phyloP scores from a whole-genome alignment of 2,329 filamentous ascomycete species.

The Emmonsia crescens region DNA sequence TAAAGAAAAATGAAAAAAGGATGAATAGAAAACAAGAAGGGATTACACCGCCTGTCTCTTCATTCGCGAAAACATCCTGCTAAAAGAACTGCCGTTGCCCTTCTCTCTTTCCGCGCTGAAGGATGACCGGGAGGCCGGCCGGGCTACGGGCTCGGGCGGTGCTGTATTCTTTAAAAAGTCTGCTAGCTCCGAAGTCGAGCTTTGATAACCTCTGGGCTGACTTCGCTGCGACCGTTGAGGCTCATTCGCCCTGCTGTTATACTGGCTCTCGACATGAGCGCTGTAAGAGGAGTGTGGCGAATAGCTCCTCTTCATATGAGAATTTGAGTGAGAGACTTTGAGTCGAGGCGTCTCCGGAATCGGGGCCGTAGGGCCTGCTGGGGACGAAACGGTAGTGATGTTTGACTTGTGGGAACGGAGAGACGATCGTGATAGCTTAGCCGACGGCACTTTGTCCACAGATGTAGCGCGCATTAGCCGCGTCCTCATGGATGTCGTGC shows the following conservation, averaged over 20 bases:
- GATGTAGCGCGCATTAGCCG: conserved; percentile 26
- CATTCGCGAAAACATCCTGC: conserved; percentile 18
- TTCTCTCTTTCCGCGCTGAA: conserved; percentile 11
- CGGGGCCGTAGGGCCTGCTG: background rate
- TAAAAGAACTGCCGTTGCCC: conserved; percentile 13
- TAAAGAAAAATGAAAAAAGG: background rate
- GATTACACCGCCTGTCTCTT: conserved; percentile 17
- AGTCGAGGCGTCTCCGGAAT: conserved; percentile 3
- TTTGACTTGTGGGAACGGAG: conserved; percentile 19
- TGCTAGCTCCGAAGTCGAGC: conserved; percentile 55
- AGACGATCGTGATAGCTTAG: conserved; percentile 25
- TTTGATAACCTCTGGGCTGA: conserved; percentile 19
- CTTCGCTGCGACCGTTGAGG: conserved; percentile 14
- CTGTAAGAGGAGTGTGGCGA: conserved; percentile 27
- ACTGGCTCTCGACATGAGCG: conserved; percentile 28
- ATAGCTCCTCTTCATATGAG: conserved; percentile 22
- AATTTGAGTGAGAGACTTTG: conserved; percentile 14
- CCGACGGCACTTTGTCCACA: conserved; percentile 19
- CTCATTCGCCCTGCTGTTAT: conserved; percentile 18
- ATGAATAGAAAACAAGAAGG: background rate
- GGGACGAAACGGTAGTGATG: conserved; percentile 1
- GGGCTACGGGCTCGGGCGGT: conserved; percentile 41
- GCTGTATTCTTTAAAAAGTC: conserved; percentile 61
- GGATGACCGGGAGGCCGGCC: conserved; percentile 9
- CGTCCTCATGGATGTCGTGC: conserved; percentile 22